Conservation (phyloP, 1,284 basidiomycete species). For the Leccinum pseudoinsigne region DNA sequence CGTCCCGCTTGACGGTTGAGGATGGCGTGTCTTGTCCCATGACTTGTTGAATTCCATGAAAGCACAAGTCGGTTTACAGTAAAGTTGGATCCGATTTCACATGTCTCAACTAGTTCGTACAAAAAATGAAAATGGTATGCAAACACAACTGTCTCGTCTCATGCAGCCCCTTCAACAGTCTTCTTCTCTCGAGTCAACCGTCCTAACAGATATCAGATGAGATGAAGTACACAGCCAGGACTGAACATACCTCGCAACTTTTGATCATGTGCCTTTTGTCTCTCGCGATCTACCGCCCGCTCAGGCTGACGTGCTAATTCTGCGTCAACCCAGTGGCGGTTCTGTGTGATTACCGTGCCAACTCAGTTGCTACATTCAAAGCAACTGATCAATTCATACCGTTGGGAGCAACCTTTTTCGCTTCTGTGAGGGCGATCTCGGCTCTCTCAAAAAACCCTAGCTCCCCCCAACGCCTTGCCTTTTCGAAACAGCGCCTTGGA, state of each 20-base stretch:
- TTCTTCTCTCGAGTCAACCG: conserved; percentile 42
- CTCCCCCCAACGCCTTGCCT: conserved; percentile 72
- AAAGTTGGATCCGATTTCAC: conserved; percentile 16
- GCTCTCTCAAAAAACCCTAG: conserved; percentile 74
- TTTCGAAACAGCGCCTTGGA: conserved; percentile 78
- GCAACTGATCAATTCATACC: conserved; percentile 39
- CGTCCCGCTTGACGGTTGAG: conserved; percentile 23
- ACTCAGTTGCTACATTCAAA: background rate
- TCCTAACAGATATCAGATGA: conserved; percentile 26
- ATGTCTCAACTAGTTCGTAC: conserved; percentile 7
- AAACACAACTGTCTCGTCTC: conserved; percentile 1
- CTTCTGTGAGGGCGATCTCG: conserved; percentile 58
- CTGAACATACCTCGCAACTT: conserved; percentile 65
- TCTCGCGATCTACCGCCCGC: conserved; percentile 59
- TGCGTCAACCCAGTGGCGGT: conserved; percentile 49
- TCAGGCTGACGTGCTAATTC: conserved; percentile 54
- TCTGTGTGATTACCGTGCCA: conserved; percentile 41
- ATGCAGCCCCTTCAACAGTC: conserved; percentile 10
- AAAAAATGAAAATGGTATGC: background rate
- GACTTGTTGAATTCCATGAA: background rate
- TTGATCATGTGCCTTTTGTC: conserved; percentile 61
- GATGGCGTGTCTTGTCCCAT: conserved; percentile 30
- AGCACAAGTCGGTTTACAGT: background rate
- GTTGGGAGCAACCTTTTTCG: conserved; percentile 58
- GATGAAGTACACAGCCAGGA: background rate